Conservation (phyloP, 2,329 filamentous ascomycete species). For the Fusarium lyarnte region DNA sequence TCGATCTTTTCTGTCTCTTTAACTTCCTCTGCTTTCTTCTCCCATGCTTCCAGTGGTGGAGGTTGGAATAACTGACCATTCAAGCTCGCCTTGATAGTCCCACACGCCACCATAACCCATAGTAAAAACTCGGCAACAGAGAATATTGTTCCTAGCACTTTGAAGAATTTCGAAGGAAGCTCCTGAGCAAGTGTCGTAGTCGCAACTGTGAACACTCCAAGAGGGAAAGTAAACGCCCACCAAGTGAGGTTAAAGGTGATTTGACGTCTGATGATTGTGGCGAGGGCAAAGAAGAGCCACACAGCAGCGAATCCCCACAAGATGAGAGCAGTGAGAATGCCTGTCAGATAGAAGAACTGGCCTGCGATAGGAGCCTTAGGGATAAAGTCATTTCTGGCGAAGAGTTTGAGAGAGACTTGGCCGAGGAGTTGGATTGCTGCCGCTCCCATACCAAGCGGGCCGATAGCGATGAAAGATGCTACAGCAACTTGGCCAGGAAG, state of each 20-base stretch:
- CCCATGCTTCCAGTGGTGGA: neutral
- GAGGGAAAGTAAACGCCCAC: slow-evolving; percentile 53
- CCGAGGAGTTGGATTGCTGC: slow-evolving; percentile 60
- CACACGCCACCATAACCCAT: slow-evolving; percentile 29
- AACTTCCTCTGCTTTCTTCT: neutral
- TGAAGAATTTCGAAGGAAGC: slow-evolving; percentile 46
- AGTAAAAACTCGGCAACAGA: slow-evolving; percentile 29
- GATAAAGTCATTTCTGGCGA: slow-evolving; percentile 45
- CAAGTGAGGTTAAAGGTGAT: slow-evolving; percentile 52
- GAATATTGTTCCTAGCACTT: slow-evolving; percentile 41
- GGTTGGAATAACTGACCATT: slow-evolving; percentile 21
- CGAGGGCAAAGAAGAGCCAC: slow-evolving; percentile 48
- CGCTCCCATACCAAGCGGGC: slow-evolving; percentile 70
- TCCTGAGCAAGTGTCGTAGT: slow-evolving; percentile 46
- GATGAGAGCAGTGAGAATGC: slow-evolving; percentile 50
- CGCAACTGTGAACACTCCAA: slow-evolving; percentile 48
- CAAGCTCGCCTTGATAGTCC: slow-evolving; percentile 11
- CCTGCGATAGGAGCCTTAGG: slow-evolving; percentile 58
- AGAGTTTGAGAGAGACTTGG: slow-evolving; percentile 48
- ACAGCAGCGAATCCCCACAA: slow-evolving; percentile 49
- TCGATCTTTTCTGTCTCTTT: neutral
- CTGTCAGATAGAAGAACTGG: slow-evolving; percentile 63
- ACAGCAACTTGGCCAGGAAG: slow-evolving; percentile 70
- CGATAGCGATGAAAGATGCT: slow-evolving; percentile 69
- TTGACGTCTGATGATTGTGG: slow-evolving; percentile 40